These are phyloP conservation scores for Symbiodinium natans DNA, from an alignment of 73 alveolate genomes.

Conservation along the genomic window DNA sequence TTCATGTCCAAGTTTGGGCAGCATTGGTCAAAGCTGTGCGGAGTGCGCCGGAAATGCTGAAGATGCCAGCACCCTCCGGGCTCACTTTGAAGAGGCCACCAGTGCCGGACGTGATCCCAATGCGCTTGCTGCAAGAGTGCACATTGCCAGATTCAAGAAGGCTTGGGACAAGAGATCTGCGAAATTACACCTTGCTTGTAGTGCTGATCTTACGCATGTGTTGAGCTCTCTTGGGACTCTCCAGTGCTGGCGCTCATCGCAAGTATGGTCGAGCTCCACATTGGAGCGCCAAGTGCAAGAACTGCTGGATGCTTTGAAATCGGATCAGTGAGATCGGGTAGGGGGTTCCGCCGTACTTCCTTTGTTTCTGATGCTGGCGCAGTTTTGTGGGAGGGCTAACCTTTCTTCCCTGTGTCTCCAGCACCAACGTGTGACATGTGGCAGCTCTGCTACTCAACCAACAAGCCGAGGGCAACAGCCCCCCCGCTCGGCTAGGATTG, in stretches of 20 bases:
- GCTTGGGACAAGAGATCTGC: constrained; percentile 20
- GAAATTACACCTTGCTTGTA: too few relatives aligned
- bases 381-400: not conserved
- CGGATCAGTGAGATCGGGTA: not conserved
- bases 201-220: not conserved
- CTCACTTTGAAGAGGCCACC: constrained; percentile 4
- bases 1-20: constrained; percentile 8
- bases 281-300: not conserved
- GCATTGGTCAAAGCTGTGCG: not conserved
- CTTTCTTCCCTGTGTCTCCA: not conserved
- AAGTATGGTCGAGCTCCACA: not conserved
- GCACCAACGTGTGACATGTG: not conserved
- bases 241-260: not conserved
- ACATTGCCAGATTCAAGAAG: constrained; percentile 14
- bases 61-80: not conserved
- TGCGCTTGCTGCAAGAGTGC: not conserved
- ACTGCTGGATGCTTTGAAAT: not conserved
- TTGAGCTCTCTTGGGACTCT: not conserved
- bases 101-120: not conserved
- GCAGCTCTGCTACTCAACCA: too few relatives aligned
- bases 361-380: not conserved
- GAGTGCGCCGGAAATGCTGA: not conserved
- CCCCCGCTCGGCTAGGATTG: not conserved
- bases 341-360: not conserved
- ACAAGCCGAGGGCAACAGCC: not conserved